Evolutionary conservation across 1,284 basidiomycete species (phyloP).

Genomic region (Puccinia sorghi): DNA sequence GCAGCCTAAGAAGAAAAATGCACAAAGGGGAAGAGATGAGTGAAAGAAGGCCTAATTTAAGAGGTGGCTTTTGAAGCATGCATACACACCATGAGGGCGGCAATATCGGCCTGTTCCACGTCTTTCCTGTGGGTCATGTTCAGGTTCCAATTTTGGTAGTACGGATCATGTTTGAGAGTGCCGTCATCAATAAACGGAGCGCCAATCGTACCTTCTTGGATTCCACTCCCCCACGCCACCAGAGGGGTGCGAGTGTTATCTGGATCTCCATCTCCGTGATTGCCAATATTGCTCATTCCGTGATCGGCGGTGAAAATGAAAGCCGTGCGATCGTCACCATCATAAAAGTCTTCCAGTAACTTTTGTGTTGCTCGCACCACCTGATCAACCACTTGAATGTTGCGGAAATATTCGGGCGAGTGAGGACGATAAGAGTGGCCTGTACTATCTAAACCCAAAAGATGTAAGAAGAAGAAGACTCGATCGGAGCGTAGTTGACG

Average conservation of each 20-base stretch:
- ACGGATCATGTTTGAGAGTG: conserved; percentile 58
- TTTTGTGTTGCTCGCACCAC: conserved; percentile 72
- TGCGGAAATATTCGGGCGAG: conserved; percentile 82
- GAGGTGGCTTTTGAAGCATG: too few relatives aligned
- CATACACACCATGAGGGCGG: conserved; percentile 68
- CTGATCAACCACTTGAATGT: conserved; percentile 76
- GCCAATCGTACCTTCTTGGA: conserved; percentile 25
- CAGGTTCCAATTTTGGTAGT: conserved; percentile 68
- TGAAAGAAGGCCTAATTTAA: background rate
- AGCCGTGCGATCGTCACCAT: conserved; percentile 68
- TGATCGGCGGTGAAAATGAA: conserved; percentile 87
- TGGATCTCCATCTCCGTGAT: conserved; percentile 85
- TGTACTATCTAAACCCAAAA: conserved; percentile 81
- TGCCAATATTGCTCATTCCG: conserved; percentile 84
- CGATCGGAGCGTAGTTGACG: conserved; percentile 50
- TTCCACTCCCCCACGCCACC: conserved; percentile 61
- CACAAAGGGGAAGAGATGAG: background rate
- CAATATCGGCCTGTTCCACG: conserved; percentile 80
- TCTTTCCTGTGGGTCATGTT: conserved; percentile 67
- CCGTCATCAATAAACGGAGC: conserved; percentile 38
- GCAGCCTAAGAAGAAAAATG: conserved; percentile 52
- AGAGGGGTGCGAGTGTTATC: conserved; percentile 57
- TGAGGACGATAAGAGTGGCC: conserved; percentile 85
- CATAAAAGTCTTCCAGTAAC: conserved; percentile 68
- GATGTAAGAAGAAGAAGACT: conserved; percentile 77